phyloP scores from a whole-genome alignment of 192 early-diverging fungal species.

The Entophlyctis luteolus region DNA sequence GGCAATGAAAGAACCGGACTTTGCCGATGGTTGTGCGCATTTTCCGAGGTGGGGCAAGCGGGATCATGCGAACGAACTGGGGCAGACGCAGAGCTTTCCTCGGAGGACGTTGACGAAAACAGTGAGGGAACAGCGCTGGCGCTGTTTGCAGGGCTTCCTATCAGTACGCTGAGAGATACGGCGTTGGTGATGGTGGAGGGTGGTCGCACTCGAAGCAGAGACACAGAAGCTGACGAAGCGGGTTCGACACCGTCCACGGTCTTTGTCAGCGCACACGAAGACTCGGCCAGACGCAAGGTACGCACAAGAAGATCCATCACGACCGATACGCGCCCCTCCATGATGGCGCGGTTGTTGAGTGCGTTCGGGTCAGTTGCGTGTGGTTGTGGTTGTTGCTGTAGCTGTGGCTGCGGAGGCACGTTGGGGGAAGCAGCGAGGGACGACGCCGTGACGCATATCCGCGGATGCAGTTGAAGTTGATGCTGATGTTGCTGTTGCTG shows the following conservation, averaged over 20 bases:
- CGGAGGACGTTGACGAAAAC: not conserved
- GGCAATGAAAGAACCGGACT: not conserved
- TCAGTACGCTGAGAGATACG: not conserved
- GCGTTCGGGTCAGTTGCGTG: too few species aligned
- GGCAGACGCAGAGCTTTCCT: not conserved
- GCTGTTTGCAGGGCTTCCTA: not conserved
- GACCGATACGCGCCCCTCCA: not conserved
- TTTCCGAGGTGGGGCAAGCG: not conserved
- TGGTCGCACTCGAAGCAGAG: not conserved
- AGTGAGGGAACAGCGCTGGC: not conserved
- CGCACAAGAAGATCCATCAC: slow-evolving; percentile 1
- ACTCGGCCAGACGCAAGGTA: not conserved
- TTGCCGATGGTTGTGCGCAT: too few species aligned
- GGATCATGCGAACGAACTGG: not conserved
- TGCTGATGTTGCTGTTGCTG: too few species aligned
- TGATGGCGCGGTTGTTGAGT: not conserved
- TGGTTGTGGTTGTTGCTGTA: too few species aligned
- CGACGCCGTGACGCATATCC: too few species aligned
- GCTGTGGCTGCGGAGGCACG: too few species aligned
- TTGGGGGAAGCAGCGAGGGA: too few species aligned
- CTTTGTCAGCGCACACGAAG: not conserved
- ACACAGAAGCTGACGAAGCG: not conserved
- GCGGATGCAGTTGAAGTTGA: too few species aligned
- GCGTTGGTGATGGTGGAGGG: not conserved
- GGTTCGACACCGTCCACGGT: too few species aligned